phyloP scores from a whole-genome alignment of 2,329 filamentous ascomycete species.

The Xylaria multiplex region DNA sequence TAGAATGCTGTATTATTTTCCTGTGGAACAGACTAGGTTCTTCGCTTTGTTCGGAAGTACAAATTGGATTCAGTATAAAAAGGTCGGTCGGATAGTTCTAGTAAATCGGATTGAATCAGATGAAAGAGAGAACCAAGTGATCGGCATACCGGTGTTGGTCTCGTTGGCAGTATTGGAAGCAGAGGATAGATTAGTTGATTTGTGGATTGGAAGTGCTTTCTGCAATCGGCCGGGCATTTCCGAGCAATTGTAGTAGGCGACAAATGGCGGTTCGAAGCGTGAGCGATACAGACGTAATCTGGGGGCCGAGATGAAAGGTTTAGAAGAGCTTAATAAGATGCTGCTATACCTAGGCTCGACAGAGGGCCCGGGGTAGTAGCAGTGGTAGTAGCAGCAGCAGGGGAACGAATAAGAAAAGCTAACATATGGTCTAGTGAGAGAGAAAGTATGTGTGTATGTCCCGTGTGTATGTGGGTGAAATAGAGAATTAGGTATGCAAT shows the following conservation, averaged over 20 bases:
- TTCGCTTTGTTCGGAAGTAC: slow-evolving; percentile 37
- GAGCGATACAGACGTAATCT: background rate
- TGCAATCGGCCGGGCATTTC: slow-evolving; percentile 50
- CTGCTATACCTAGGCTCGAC: slow-evolving; percentile 3
- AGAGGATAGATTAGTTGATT: slow-evolving; percentile 12
- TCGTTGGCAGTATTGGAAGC: slow-evolving; percentile 29
- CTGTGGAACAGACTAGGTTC: slow-evolving; percentile 20
- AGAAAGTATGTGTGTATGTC: background rate
- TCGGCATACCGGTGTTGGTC: slow-evolving; percentile 45
- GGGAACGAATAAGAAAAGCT: slow-evolving; percentile 4
- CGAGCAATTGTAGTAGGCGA: slow-evolving; percentile 27
- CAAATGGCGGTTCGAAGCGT: slow-evolving; percentile 8
- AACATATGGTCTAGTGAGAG: slow-evolving; percentile 11
- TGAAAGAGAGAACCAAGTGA: slow-evolving; percentile 27
- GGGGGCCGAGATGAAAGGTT: background rate
- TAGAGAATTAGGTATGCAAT: slow-evolving; percentile 20
- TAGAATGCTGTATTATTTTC: slow-evolving; percentile 26
- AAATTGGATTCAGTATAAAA: slow-evolving; percentile 22
- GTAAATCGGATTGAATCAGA: slow-evolving; percentile 13
- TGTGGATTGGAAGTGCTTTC: slow-evolving; percentile 39
- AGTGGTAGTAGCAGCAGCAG: slow-evolving; percentile 6
- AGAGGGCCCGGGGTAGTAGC: background rate
- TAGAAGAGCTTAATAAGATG: slow-evolving; percentile 10
- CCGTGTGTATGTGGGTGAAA: background rate
- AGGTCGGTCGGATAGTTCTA: background rate